Conservation (phyloP, 345 rosid genomes). For the Eutrema yunnanense region DNA sequence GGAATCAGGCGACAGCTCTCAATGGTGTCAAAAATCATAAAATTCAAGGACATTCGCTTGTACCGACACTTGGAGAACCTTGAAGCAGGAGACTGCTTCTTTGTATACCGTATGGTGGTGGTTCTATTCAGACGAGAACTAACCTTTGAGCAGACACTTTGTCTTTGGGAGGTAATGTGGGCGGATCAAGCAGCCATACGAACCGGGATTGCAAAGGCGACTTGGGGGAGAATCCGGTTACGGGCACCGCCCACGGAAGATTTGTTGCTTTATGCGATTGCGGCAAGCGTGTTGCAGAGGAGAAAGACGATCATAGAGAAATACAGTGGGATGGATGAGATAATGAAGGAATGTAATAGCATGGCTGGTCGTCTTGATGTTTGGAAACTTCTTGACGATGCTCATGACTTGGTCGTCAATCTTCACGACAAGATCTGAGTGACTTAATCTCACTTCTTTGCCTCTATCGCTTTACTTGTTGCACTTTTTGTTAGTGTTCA, state of each 20-base stretch:
- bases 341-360: conserved; percentile 87
- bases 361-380: conserved; percentile 89
- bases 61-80: conserved; percentile 89
- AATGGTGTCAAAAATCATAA: conserved; percentile 78
- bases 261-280: conserved; percentile 84
- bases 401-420: conserved; percentile 80
- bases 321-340: conserved; percentile 94
- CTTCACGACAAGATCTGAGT: conserved; percentile 71
- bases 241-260: conserved; percentile 93
- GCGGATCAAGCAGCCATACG: conserved; percentile 89
- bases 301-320: conserved; percentile 84
- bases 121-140: conserved; percentile 84
- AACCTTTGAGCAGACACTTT: conserved; percentile 74
- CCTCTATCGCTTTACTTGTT: background rate
- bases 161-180: conserved; percentile 99
- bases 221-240: conserved; percentile 77
- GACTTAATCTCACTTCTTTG: background rate
- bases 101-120: conserved; percentile 95
- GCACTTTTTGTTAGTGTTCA: background rate
- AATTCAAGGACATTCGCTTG: conserved; percentile 68
- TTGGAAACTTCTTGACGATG: conserved; percentile 96
- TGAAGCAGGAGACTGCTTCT: conserved; percentile 87
- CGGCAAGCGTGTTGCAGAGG: conserved; percentile 92
- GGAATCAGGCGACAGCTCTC: conserved; percentile 83
- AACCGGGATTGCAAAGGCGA: conserved; percentile 64